These are phyloP conservation scores for Malassezia cuniculi DNA, from an alignment of 1,284 basidiomycete species.

Conservation along the genomic window DNA sequence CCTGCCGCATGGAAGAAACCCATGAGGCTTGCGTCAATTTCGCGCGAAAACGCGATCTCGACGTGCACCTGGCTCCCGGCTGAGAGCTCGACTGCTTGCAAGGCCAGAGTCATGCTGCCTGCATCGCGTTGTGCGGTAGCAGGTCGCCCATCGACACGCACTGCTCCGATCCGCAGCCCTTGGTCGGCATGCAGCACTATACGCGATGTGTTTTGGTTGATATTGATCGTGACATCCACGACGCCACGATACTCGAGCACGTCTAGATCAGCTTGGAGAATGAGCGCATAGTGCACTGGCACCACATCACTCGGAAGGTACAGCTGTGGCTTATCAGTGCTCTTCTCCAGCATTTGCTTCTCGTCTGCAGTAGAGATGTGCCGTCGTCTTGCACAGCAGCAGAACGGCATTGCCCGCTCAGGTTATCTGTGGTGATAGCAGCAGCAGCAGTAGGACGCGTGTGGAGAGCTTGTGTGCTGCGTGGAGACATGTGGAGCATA, in stretches of 20 bases:
- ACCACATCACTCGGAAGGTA: too few species aligned
- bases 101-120: slow-evolving; percentile 14
- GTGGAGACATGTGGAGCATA: too few species aligned
- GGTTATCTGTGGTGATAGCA: too few species aligned
- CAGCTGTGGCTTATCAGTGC: too few species aligned
- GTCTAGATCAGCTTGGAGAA: slow-evolving; percentile 63
- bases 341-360: too few species aligned
- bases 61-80: slow-evolving; percentile 14
- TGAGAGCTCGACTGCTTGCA: slow-evolving; percentile 8
- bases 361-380: too few species aligned
- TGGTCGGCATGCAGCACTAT: slow-evolving; percentile 47
- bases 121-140: slow-evolving; percentile 47
- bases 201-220: slow-evolving; percentile 54
- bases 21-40: slow-evolving; percentile 17
- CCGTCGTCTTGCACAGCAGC: too few species aligned
- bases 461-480: too few species aligned
- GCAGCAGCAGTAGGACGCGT: too few species aligned
- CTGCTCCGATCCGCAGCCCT: slow-evolving; percentile 56
- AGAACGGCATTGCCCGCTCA: too few species aligned
- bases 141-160: slow-evolving; percentile 54
- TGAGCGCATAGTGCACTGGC: slow-evolving; percentile 68
- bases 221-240: slow-evolving; percentile 62
- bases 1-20: slow-evolving; percentile 20
- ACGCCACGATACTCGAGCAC: slow-evolving; percentile 61
- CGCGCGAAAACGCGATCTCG: slow-evolving; percentile 14